phyloP scores from a whole-genome alignment of 768 basidiomycete species.

The Hericium coralloides region DNA sequence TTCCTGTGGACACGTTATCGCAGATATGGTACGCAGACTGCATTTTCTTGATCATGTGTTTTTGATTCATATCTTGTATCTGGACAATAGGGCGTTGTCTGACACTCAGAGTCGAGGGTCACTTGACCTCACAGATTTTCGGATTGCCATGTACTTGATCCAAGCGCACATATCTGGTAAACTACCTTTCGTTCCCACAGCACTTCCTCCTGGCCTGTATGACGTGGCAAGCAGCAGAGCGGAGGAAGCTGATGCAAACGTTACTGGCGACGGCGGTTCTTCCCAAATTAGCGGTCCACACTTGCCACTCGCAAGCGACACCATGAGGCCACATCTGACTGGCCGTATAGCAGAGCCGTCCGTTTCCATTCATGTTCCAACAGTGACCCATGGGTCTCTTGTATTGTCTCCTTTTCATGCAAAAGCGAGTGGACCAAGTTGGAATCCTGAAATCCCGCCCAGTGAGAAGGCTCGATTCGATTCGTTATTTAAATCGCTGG shows the following conservation, averaged over 20 bases:
- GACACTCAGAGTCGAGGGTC: constrained; percentile 88
- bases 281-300: constrained; percentile 41
- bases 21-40: constrained; percentile 72
- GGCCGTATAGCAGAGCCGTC: neutral
- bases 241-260: constrained; percentile 38
- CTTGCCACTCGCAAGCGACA: constrained; percentile 19
- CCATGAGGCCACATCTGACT: constrained; percentile 9
- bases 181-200: constrained; percentile 58
- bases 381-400: constrained; percentile 19
- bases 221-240: constrained; percentile 51
- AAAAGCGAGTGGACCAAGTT: constrained; percentile 10
- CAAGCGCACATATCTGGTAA: constrained; percentile 84
- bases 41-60: neutral
- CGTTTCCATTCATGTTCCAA: constrained; percentile 12
- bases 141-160: constrained; percentile 93
- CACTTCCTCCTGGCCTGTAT: constrained; percentile 77
- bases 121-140: constrained; percentile 87
- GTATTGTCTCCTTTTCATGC: constrained; percentile 9
- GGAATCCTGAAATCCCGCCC: constrained; percentile 75
- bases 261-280: constrained; percentile 50
- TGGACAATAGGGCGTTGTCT: constrained; percentile 67
- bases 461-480: constrained; percentile 75
- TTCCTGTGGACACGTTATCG: constrained; percentile 77
- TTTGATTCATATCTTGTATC: neutral
- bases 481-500: constrained; percentile 73